Conservation (phyloP, 768 basidiomycete genomes). For the Dioszegia crocea region DNA sequence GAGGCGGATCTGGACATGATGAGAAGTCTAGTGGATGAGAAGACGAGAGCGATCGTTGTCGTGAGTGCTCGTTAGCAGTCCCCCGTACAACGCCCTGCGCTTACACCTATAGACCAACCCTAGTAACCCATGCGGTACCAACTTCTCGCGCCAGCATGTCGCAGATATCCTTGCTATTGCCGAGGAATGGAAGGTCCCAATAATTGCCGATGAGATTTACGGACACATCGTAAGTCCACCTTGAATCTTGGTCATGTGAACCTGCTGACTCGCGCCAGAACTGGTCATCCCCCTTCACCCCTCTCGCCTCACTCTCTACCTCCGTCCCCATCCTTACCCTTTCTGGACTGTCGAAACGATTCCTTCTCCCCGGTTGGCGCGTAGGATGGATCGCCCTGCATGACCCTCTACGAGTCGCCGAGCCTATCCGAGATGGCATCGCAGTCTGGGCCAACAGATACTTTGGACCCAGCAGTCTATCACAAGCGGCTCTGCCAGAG, state of each 20-base stretch:
- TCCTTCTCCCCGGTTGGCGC: constrained; percentile 50
- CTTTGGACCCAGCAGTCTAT: constrained; percentile 47
- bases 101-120: constrained; percentile 46
- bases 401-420: constrained; percentile 46
- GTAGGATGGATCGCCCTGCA: constrained; percentile 49
- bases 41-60: constrained; percentile 47
- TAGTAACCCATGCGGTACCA: constrained; percentile 50
- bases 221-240: constrained; percentile 38
- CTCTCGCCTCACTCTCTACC: constrained; percentile 44
- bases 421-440: constrained; percentile 36
- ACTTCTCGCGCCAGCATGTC: constrained; percentile 44
- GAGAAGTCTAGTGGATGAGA: constrained; percentile 47
- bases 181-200: constrained; percentile 40
- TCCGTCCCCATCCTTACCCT: constrained; percentile 47
- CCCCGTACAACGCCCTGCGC: no score
- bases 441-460: constrained; percentile 46
- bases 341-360: constrained; percentile 51
- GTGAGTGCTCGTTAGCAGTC: constrained; percentile 29
- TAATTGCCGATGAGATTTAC: constrained; percentile 50
- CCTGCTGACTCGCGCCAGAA: constrained; percentile 19
- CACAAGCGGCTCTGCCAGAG: constrained; percentile 40
- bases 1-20: constrained; percentile 47
- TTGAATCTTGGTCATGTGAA: not conserved
- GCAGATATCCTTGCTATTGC: constrained; percentile 42
- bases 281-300: constrained; percentile 46